phyloP scores from a whole-genome alignment of 2,329 filamentous ascomycete species.

The Sporothrix mexicana region DNA sequence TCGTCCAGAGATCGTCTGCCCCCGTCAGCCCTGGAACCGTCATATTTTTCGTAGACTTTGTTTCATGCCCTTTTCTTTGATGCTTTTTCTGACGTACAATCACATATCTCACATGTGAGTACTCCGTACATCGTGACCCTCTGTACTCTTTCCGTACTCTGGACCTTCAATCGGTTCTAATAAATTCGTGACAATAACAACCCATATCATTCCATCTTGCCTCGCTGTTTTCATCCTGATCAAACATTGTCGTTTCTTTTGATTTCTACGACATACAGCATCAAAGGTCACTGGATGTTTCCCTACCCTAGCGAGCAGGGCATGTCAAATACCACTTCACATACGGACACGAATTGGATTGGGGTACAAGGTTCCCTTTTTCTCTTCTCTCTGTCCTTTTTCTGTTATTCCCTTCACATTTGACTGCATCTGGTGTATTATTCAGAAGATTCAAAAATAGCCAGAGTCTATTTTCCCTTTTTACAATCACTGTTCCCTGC shows the following conservation, averaged over 20 bases:
- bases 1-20: not conserved
- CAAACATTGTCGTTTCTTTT: no score
- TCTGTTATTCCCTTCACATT: no score
- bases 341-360: not conserved
- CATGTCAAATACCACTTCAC: not conserved
- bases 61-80: not conserved
- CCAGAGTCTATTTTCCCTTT: not conserved
- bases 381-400: not conserved
- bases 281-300: not conserved
- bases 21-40: not conserved
- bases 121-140: not conserved
- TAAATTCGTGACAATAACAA: no score
- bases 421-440: not conserved
- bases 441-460: slow-evolving; percentile 16
- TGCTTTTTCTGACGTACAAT: not conserved
- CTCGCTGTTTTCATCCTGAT: not conserved
- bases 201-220: no score
- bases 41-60: not conserved
- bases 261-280: not conserved
- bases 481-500: not conserved
- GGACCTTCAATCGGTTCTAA: no score
- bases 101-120: no score
- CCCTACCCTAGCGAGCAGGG: not conserved
- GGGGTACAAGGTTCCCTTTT: not conserved
- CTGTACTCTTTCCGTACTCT: not conserved